Base-by-base conservation (phyloP, 768 basidiomycete species). In the Scleroderma citrinum region DNA sequence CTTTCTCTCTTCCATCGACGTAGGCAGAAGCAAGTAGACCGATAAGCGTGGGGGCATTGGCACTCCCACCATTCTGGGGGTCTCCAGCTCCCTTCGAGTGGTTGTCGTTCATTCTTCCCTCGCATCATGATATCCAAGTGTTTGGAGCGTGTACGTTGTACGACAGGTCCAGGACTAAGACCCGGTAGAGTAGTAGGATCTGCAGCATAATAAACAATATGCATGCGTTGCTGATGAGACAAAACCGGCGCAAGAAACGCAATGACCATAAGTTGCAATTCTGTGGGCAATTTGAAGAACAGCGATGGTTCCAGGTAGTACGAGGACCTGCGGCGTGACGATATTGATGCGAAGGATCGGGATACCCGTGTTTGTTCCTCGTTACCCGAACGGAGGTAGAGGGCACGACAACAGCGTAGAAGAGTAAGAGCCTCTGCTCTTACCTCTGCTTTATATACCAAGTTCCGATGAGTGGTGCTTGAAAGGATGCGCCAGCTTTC, bases 181-280 rank as follows among this genome's bases (percentile, higher is more conserved):
- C 56, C 61, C 13, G 75, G 77, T 8, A 83, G 69, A 0, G 82
- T 82, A 4, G 62, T 47, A 0, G 61, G 45, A 26, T 71, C 68
- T 1, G 76, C 69, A 7, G 82, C 82, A 49, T 76, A 84, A 26
- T 58, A 61, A 53, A 71, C 74, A 29, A 86, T 72, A 7, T 74
- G 75, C 53, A 76, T 67, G 19, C 75, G 75, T 56, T 86, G 84
- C 2, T 67, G 63, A 17, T 72, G 59, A 16, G 83, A 83, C 44
- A 86, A 73, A 1, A 62, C 68, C 14, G 82, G 82, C 4, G 81
- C 77, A 19, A 83, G 63, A 56, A 77, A 76, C 12, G 79, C 75
- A 30, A 85, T 70, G 32, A 82, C 76, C 59, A 80, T 59, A 11
- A 78, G 72, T 48, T 77, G 75, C 7, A 86, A 65, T 60, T 86